These are phyloP conservation scores for Arthromyces matolae DNA, from an alignment of 768 basidiomycete genomes.

Conservation along the genomic window DNA sequence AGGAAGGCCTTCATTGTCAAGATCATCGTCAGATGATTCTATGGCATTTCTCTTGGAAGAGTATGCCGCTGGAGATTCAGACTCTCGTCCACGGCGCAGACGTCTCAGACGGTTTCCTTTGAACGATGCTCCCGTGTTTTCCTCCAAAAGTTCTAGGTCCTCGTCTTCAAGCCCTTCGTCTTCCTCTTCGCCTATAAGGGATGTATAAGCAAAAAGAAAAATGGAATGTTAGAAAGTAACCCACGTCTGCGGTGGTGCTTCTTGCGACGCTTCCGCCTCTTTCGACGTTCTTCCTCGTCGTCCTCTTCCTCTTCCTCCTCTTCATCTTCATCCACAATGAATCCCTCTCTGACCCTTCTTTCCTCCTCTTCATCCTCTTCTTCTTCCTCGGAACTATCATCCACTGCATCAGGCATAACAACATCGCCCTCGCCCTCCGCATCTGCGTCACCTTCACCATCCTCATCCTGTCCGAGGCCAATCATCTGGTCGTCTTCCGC, in stretches of 20 bases:
- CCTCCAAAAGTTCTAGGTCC: constrained; percentile 83
- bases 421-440: constrained; percentile 56
- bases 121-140: constrained; percentile 84
- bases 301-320: constrained; percentile 82
- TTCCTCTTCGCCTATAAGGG: constrained; percentile 37
- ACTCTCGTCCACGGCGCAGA: constrained; percentile 67
- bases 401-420: constrained; percentile 50
- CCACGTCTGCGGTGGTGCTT: constrained; percentile 56
- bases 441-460: constrained; percentile 34
- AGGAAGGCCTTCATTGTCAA: constrained; percentile 51
- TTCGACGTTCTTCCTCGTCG: constrained; percentile 54
- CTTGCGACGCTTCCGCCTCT: constrained; percentile 65
- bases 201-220: constrained; percentile 7
- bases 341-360: constrained; percentile 75
- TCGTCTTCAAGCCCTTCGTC: constrained; percentile 86
- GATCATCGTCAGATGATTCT: constrained; percentile 77
- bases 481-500: constrained; percentile 56
- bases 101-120: constrained; percentile 66
- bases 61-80: constrained; percentile 61
- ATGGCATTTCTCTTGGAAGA: constrained; percentile 57
- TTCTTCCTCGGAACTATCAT: constrained; percentile 86
- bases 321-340: constrained; percentile 89
- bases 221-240: constrained; percentile 14
- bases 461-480: constrained; percentile 49
- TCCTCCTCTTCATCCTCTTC: constrained; percentile 92